A percentile compares a stretch with the other conserved stretches of the same genome.
phyloP scores from a whole-genome alignment of 352 stramenopile genomes.

The Phytophthora palmivora region DNA sequence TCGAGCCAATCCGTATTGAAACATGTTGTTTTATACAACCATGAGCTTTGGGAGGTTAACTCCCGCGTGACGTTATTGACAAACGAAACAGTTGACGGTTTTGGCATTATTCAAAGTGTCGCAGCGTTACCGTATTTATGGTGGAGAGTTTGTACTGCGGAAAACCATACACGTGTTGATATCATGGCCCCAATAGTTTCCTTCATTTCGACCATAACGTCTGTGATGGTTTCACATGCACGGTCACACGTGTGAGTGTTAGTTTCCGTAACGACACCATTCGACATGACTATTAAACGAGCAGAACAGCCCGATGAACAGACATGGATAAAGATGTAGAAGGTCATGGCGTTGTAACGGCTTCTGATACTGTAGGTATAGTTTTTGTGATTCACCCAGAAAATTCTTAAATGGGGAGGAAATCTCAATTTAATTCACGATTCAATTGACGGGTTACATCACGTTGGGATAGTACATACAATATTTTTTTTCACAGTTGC shows the following conservation, averaged over 20 bases:
- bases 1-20: no score
- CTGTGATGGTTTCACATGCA: background rate
- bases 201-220: background rate
- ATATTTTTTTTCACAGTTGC: no score
- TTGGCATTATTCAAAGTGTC: background rate
- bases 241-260: background rate
- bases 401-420: no score
- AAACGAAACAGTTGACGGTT: background rate
- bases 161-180: background rate
- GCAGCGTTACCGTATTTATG: background rate
- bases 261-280: background rate
- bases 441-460: no score
- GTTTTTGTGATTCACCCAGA: slow-evolving; percentile 8
- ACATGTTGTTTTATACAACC: no score
- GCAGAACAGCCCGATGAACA: background rate
- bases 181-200: background rate
- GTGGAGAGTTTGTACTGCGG: background rate
- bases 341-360: background rate
- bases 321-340: slow-evolving; percentile 2
- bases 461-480: no score
- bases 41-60: no score
- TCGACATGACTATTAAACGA: slow-evolving; percentile 1
- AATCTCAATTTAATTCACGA: no score
- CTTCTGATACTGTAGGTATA: slow-evolving; percentile 1
- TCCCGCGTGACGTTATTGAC: background rate